Evolutionary conservation across 345 rosid genomes (phyloP), one percentile per base, ranked within the genome.

Genomic region (Populus nigra): DNA sequence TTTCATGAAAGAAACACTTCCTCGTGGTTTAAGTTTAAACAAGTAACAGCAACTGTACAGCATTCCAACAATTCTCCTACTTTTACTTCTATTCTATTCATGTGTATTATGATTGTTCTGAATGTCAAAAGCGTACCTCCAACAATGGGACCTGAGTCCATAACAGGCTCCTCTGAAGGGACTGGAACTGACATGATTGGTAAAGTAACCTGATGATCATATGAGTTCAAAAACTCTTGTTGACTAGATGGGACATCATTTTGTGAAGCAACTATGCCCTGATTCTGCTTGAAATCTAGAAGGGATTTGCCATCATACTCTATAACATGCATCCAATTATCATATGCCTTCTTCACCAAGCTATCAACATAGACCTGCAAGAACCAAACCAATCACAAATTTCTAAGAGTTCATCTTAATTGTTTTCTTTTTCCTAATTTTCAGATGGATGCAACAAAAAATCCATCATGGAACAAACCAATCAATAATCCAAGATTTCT

Each of bases 341-440:
- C 82, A 62, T 82, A 82, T 20, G 85, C 85, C 57, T 72, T 71
- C 45, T 75, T 75, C 43, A 78, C 85, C 76, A 82, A 68, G 72
- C 71, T 62, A 2, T 82, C 85, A 63, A 82, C 79, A 55, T 41
- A 75, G 8, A 75, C 71, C 85, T 82, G 74, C 53, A 59, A 65
- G 22, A 53, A n/a, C 10, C 25, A 5, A 27, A 27, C 12, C 55
- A 29, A 29, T 67, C 22, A 23, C 0, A 70, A 39, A 43, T 38
- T n/a, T 74, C 73, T 59, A 36, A 65, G 17, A 17, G 17, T 75
- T 13, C 72, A 15, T n/a, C 45, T 43, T 55, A 55, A 15, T 33
- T 15, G 27, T 72, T 71, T 71, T 50, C 73, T 68, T 62, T 98
- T 97, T 92, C 92, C 88, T 92, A 94, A 76, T 72, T 79, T 38